phyloP scores from a whole-genome alignment of 202 grass and related monocot species.

The Musa balbisiana region DNA sequence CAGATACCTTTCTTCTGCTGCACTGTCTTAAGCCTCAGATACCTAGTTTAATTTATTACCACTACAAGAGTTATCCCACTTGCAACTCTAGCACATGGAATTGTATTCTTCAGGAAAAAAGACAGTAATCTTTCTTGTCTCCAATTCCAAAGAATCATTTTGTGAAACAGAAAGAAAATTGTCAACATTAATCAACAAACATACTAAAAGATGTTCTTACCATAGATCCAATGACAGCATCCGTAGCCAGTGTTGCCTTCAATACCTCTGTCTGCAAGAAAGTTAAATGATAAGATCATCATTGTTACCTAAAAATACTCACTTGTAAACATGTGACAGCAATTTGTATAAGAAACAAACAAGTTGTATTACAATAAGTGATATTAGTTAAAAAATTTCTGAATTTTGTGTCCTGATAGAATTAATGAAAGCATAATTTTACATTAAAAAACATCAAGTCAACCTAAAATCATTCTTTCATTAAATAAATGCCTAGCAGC shows the following conservation, averaged over 20 bases:
- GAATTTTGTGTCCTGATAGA: too few relatives aligned
- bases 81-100: background rate
- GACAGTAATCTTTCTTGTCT: background rate
- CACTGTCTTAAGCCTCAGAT: too few relatives aligned
- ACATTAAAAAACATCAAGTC: too few relatives aligned
- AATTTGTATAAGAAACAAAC: too few relatives aligned
- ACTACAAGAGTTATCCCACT: too few relatives aligned
- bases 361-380: too few relatives aligned
- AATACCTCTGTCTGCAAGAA: constrained; percentile 64
- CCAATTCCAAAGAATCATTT: background rate
- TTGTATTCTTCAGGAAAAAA: background rate
- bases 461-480: too few relatives aligned
- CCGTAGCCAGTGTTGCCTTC: constrained; percentile 95
- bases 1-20: too few relatives aligned
- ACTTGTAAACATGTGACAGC: background rate
- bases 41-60: too few relatives aligned
- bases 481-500: too few relatives aligned
- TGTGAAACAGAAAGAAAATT: background rate
- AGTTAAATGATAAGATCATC: constrained; percentile 22
- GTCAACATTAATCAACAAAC: background rate
- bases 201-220: constrained; percentile 38
- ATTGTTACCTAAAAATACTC: background rate
- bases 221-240: constrained; percentile 85
- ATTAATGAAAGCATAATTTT: too few relatives aligned
- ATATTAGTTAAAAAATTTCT: too few relatives aligned